Conservation (phyloP, 257 asterid genomes). For the Gentiana dahurica region DNA sequence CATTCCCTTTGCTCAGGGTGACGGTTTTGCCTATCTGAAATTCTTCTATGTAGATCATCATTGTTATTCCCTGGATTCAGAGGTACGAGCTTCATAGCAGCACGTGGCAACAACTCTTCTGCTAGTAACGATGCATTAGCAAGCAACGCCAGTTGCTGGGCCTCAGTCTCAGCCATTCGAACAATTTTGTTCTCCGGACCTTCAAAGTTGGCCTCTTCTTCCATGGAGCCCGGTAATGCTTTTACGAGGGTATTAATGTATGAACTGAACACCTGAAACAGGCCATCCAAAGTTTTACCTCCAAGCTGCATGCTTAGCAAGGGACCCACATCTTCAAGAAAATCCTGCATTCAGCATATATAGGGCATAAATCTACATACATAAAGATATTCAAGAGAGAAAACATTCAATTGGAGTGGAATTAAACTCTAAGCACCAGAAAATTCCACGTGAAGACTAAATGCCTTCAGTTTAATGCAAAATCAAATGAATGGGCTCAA, state of each 20-base stretch:
- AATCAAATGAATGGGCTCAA: too few relatives aligned
- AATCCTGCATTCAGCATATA: conserved; percentile 50
- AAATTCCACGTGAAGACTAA: too few relatives aligned
- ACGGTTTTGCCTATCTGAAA: conserved; percentile 79
- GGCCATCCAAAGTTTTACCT: conserved; percentile 80
- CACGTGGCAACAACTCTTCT: conserved; percentile 94
- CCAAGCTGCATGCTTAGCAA: conserved; percentile 91
- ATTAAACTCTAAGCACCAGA: too few relatives aligned
- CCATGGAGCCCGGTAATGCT: conserved; percentile 95
- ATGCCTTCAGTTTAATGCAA: too few relatives aligned
- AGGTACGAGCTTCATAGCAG: conserved; percentile 84
- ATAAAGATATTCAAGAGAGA: too few relatives aligned
- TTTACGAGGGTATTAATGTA: conserved; percentile 76
- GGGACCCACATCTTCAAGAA: conserved; percentile 95
- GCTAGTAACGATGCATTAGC: conserved; percentile 95
- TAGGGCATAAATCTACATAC: not conserved
- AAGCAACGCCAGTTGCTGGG: conserved; percentile 93
- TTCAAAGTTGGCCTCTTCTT: conserved; percentile 72
- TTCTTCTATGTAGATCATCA: conserved; percentile 77
- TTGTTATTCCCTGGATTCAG: conserved; percentile 38
- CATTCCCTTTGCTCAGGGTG: conserved; percentile 98
- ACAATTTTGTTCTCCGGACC: conserved; percentile 79
- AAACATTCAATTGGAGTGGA: too few relatives aligned
- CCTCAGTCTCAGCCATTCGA: conserved; percentile 92
- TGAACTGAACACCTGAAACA: conserved; percentile 83